Base-by-base conservation (phyloP, 2,329 filamentous ascomycete genomes). In the Fusarium dlaminii region DNA sequence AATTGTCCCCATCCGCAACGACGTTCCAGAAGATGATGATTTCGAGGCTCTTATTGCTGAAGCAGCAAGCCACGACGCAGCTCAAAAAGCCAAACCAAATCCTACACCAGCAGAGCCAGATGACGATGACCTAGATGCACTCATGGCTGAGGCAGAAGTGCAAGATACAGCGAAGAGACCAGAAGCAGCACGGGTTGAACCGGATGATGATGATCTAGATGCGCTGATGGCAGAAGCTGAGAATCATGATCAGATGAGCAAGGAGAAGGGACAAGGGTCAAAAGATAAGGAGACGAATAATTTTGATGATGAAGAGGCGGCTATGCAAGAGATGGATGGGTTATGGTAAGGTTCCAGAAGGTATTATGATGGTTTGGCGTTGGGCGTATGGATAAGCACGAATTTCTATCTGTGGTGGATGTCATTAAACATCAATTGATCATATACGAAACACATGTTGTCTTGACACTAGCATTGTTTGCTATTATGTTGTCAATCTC, bases 281-380 rank as follows among this genome's bases (percentile, higher is more conserved):
- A 67, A 51, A 36, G 46, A 20, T 10, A 40, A 51, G 39, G 62
- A 18, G 13, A 22, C 36, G n/a, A 80, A 86, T 40, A 81, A 84
- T 30, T 90, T 89, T 79, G 88, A 86, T 3, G 90, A 91, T 61
- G 91, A 92, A 20, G 90, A 92, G 81, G 91, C 90, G 68, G 91
- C 88, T 2, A 91, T 94, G 90, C 89, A 87, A 42, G 90, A 90
- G 72, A 89, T 90, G 87, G 87, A 88, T 45, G 88, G 85, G 1
- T 70, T 89, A 30, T 90, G 86, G 87, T 88, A 39, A 69, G 29
- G 27, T 14, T 32, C 8, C 14, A 11, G 17, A 12, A 22, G 14
- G 18, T 4, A 17, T 18, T 6, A 65, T 37, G 30, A 48, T 12
- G 52, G 18, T 17, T 36, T 22, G n/a, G 65, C 57, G 69, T 71